phyloP scores from a whole-genome alignment of 352 stramenopile species.

The Phytophthora quininea region DNA sequence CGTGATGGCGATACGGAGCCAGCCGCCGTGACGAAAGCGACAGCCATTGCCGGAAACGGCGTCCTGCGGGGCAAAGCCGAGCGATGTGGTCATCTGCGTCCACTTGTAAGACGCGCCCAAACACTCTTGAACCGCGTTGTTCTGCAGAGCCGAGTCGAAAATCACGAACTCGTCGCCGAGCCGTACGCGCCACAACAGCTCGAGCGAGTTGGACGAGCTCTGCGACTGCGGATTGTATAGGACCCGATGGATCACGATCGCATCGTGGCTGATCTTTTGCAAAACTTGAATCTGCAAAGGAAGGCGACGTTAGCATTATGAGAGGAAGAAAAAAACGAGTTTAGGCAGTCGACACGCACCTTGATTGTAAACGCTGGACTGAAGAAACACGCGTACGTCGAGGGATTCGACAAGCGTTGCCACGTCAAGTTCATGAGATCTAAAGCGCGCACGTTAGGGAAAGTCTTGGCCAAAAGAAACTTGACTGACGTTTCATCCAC shows the following conservation, averaged over 20 bases:
- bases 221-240: constrained; percentile 66
- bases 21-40: constrained; percentile 58
- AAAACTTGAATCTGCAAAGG: constrained; percentile 44
- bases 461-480: constrained; percentile 58
- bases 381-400: constrained; percentile 49
- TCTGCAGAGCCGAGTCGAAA: constrained; percentile 54
- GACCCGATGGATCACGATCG: constrained; percentile 58
- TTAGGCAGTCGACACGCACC: constrained; percentile 12
- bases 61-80: constrained; percentile 44
- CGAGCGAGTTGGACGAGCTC: constrained; percentile 55
- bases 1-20: constrained; percentile 44
- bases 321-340: not conserved
- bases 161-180: constrained; percentile 58
- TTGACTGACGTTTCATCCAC: constrained; percentile 44
- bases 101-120: constrained; percentile 57
- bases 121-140: constrained; percentile 59
- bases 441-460: constrained; percentile 34
- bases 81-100: constrained; percentile 55
- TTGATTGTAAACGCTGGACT: constrained; percentile 41
- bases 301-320: not conserved
- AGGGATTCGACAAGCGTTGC: constrained; percentile 30
- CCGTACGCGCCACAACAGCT: constrained; percentile 59
- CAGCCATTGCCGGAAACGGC: constrained; percentile 32
- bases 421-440: constrained; percentile 51
- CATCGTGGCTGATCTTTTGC: constrained; percentile 56